These are phyloP conservation scores for Pseudoperonospora humuli DNA, from an alignment of 352 stramenopile species.

Conservation along the genomic window DNA sequence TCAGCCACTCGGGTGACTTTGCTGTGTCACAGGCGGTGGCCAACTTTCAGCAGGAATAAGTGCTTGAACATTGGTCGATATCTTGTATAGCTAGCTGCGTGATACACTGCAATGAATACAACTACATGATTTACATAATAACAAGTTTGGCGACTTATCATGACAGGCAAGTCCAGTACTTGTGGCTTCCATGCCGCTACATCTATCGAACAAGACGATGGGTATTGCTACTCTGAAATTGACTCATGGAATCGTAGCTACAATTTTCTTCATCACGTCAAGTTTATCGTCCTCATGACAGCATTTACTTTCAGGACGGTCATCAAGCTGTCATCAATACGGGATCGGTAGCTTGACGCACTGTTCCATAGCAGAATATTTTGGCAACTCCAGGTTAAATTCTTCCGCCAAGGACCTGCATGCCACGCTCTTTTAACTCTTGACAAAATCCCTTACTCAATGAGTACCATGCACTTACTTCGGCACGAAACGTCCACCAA, in stretches of 20 bases:
- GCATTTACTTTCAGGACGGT: neutral
- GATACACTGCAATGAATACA: no score
- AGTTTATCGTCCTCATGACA: no score
- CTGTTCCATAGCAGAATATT: slow-evolving; percentile 52
- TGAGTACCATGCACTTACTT: slow-evolving; percentile 38
- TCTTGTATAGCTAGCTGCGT: no score
- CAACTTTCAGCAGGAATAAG: slow-evolving; percentile 39
- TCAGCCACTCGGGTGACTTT: slow-evolving; percentile 86
- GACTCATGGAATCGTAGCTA: no score
- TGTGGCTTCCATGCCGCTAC: no score
- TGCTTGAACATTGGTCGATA: no score
- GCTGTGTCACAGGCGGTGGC: slow-evolving; percentile 79
- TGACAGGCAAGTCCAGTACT: no score
- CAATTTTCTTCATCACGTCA: no score
- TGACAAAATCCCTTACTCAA: neutral
- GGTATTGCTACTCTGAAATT: no score
- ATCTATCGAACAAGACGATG: no score
- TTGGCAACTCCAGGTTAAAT: slow-evolving; percentile 55
- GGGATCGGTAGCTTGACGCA: slow-evolving; percentile 45
- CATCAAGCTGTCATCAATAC: slow-evolving; percentile 20
- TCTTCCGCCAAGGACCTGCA: slow-evolving; percentile 45
- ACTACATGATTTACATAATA: no score
- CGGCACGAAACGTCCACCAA: slow-evolving; percentile 94
- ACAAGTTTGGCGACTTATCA: no score
- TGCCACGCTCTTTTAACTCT: neutral